phyloP scores from a whole-genome alignment of 2,329 filamentous ascomycete species.

The Xylaria sp. region DNA sequence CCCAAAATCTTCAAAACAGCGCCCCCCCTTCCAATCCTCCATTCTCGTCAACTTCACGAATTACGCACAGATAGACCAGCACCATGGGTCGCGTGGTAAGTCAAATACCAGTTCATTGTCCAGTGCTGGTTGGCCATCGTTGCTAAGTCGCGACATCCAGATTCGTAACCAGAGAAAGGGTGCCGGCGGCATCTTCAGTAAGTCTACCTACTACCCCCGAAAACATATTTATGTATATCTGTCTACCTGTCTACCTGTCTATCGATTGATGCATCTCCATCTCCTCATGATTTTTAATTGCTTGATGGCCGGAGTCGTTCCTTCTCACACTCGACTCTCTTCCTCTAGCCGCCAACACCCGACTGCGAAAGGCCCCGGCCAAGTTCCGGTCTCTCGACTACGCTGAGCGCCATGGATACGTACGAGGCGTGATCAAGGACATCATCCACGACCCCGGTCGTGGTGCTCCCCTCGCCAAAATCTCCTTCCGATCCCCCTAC shows the following conservation, averaged over 20 bases:
- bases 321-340: conserved; percentile 24
- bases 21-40: conserved; percentile 22
- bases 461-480: conserved; percentile 95
- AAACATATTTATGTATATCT: too few species aligned
- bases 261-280: conserved; percentile 2
- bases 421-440: conserved; percentile 96
- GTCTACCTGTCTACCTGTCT: conserved; percentile 3
- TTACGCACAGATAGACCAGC: conserved; percentile 39
- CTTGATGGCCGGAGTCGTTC: not conserved
- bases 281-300: not conserved
- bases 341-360: conserved; percentile 71
- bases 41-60: conserved; percentile 36
- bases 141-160: conserved; percentile 33
- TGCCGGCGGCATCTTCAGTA: conserved; percentile 41
- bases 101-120: conserved; percentile 8
- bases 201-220: too few species aligned
- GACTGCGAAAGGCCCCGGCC: conserved; percentile 91
- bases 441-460: conserved; percentile 99
- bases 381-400: conserved; percentile 98
- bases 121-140: not conserved
- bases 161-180: conserved; percentile 64
- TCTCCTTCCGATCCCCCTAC: conserved; percentile 97
- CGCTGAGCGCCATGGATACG: conserved; percentile 95
- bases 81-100: conserved; percentile 43
- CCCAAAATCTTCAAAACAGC: conserved; percentile 27